Percentiles rank a stretch among this genome's conserved stretches.
phyloP scores from a whole-genome alignment of 306 rosid species.

The Vachellia collinsii region DNA sequence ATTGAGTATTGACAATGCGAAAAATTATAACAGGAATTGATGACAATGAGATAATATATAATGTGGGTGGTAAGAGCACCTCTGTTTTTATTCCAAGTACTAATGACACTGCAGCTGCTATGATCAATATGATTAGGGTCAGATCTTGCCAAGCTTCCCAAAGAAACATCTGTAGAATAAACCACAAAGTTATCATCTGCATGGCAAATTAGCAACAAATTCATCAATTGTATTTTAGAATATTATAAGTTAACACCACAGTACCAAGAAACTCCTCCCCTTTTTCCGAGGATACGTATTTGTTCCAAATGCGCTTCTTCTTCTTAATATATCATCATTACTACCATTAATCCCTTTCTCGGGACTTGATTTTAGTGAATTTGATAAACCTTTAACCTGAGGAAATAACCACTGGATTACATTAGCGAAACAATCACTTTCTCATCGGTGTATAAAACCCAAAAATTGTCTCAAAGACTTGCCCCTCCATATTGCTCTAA shows the following conservation, averaged over 20 bases:
- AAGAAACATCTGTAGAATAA: slow-evolving; percentile 73
- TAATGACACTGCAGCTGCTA: slow-evolving; percentile 89
- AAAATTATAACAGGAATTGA: slow-evolving; percentile 27
- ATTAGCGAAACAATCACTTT: slow-evolving; percentile 17
- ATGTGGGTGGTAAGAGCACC: slow-evolving; percentile 48
- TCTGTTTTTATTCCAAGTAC: slow-evolving; percentile 85
- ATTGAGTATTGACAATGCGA: neutral
- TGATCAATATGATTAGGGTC: slow-evolving; percentile 83
- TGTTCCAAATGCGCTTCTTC: slow-evolving; percentile 82
- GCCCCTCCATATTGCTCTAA: slow-evolving; percentile 86
- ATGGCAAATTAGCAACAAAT: slow-evolving; percentile 17
- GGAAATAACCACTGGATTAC: slow-evolving; percentile 22
- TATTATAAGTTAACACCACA: slow-evolving; percentile 12
- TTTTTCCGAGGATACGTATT: slow-evolving; percentile 95
- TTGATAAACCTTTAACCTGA: slow-evolving; percentile 79
- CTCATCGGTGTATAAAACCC: neutral
- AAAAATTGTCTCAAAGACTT: slow-evolving; percentile 36
- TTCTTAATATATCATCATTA: slow-evolving; percentile 57
- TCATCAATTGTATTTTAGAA: slow-evolving; percentile 19
- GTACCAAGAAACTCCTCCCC: slow-evolving; percentile 85
- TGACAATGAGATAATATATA: neutral
- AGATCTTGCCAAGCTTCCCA: slow-evolving; percentile 99
- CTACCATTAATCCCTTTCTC: slow-evolving; percentile 74
- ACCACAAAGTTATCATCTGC: slow-evolving; percentile 20
- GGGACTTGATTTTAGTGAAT: slow-evolving; percentile 56